Evolutionary conservation across 2,329 filamentous ascomycete genomes (phyloP).

Genomic region (Trichothecium roseum): DNA sequence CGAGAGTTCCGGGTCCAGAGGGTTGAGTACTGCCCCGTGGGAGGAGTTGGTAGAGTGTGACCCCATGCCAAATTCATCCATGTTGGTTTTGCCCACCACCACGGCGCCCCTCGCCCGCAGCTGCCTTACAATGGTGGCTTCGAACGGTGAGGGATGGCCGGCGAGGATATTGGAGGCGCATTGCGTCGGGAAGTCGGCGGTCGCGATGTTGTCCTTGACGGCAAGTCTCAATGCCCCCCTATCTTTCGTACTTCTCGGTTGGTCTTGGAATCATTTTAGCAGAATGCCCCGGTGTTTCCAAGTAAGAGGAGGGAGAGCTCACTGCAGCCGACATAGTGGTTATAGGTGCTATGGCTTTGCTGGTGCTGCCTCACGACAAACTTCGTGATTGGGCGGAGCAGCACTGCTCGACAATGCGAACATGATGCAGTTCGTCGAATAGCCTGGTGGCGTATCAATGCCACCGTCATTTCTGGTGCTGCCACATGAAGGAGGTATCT

Average conservation of each 20-base stretch:
- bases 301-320: neutral
- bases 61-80: conserved; percentile 96
- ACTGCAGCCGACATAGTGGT: conserved; percentile 25
- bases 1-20: conserved; percentile 39
- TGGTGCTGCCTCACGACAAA: conserved; percentile 9
- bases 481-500: neutral
- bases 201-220: conserved; percentile 72
- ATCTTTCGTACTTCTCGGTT: neutral
- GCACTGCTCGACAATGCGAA: neutral
- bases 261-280: neutral
- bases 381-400: conserved; percentile 2
- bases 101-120: conserved; percentile 53
- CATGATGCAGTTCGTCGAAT: neutral
- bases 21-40: conserved; percentile 54
- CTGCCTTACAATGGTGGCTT: conserved; percentile 68
- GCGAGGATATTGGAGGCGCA: conserved; percentile 69
- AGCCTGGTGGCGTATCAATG: conserved; percentile 15
- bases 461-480: conserved; percentile 18
- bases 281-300: too few species aligned
- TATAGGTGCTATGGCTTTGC: conserved; percentile 19
- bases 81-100: conserved; percentile 73
- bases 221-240: conserved; percentile 37
- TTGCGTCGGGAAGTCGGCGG: conserved; percentile 58
- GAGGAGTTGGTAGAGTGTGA: conserved; percentile 67
- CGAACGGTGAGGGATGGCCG: conserved; percentile 64